A percentile compares a stretch with the other conserved stretches of the same genome.
phyloP scores from a whole-genome alignment of 352 stramenopile species.

The Globisporangium paddicum region DNA sequence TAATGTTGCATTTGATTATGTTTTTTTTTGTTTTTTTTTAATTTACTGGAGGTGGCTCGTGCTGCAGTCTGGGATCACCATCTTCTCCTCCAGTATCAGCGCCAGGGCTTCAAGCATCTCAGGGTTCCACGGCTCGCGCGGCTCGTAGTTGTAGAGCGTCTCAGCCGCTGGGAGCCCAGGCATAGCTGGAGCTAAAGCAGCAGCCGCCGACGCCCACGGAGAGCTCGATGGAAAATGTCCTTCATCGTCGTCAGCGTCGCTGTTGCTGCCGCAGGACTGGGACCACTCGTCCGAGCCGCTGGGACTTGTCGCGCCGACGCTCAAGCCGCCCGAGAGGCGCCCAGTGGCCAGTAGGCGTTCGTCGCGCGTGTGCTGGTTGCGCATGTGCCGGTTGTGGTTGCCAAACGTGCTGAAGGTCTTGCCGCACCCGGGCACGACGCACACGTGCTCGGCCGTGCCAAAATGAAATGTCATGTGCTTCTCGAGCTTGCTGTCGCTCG shows the following conservation, averaged over 20 bases:
- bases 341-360: not conserved
- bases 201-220: not conserved
- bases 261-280: slow-evolving; percentile 1
- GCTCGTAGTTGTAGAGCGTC: not conserved
- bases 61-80: slow-evolving; percentile 13
- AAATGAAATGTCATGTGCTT: slow-evolving; percentile 11
- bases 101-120: slow-evolving; percentile 40
- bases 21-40: too few species aligned
- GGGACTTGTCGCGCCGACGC: not conserved
- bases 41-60: too few species aligned
- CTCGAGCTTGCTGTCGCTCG: slow-evolving; percentile 6
- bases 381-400: slow-evolving; percentile 62
- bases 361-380: slow-evolving; percentile 37
- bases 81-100: slow-evolving; percentile 30
- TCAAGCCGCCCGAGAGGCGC: not conserved
- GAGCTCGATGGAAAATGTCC: not conserved
- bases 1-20: too few species aligned
- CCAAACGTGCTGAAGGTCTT: slow-evolving; percentile 61
- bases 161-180: not conserved
- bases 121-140: slow-evolving; percentile 22
- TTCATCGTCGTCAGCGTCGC: not conserved
- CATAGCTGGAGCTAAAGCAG: not conserved
- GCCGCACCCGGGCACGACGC: slow-evolving; percentile 29
- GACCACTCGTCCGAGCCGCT: slow-evolving; percentile 8
- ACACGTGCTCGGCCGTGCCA: slow-evolving; percentile 17